These are phyloP conservation scores for Clonostachys rhizophaga DNA, from an alignment of 2,329 filamentous ascomycete genomes.

Conservation along the genomic window DNA sequence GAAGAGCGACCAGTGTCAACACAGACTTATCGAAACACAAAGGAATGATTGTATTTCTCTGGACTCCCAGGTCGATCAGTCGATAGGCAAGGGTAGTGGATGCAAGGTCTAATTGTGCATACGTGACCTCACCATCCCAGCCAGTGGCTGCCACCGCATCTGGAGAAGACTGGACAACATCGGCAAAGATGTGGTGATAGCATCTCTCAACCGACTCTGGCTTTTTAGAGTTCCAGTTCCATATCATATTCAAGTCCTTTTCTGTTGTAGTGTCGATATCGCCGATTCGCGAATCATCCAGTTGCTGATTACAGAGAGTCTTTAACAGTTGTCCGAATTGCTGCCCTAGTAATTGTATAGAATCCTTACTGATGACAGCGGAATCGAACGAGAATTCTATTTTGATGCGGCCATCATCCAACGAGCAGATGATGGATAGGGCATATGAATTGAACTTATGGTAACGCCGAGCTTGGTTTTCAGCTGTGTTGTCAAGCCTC, in stretches of 20 bases:
- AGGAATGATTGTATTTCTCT: conserved; percentile 14
- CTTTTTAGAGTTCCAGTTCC: background rate
- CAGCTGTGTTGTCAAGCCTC: no score
- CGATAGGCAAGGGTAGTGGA: conserved; percentile 7
- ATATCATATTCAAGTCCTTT: background rate
- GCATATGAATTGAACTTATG: no score
- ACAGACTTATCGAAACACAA: conserved; percentile 28
- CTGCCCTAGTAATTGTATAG: background rate
- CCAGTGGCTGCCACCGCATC: conserved; percentile 12
- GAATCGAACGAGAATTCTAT: background rate
- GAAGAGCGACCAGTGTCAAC: conserved; percentile 21
- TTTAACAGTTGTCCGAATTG: background rate
- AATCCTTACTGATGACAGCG: background rate
- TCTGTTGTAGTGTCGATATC: background rate
- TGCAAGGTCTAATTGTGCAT: conserved; percentile 10
- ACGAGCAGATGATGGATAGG: no score
- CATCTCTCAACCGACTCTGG: background rate
- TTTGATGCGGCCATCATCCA: no score
- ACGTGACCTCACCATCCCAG: conserved; percentile 14
- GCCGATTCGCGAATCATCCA: background rate
- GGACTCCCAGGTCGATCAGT: conserved; percentile 8
- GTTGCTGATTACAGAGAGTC: background rate
- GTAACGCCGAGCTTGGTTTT: no score
- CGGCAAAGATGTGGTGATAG: background rate
- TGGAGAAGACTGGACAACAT: conserved; percentile 10